A percentile compares a stretch with the other conserved stretches of the same genome.
phyloP scores from a whole-genome alignment of 352 stramenopile species.

The Phytophthora podocarpi region DNA sequence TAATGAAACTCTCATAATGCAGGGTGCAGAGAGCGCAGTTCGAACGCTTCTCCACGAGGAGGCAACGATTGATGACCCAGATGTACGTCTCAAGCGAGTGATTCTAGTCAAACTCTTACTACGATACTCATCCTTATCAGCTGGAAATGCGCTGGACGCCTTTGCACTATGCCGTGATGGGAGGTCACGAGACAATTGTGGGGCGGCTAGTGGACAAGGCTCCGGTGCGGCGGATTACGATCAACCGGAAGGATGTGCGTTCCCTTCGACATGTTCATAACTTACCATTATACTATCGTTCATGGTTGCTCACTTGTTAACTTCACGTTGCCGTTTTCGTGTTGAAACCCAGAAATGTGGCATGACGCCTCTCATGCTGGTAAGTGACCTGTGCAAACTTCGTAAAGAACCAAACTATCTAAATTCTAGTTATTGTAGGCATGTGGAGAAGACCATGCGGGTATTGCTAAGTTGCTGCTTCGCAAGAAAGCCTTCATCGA shows the following conservation, averaged over 20 bases:
- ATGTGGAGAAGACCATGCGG: slow-evolving; percentile 72
- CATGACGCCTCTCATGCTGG: slow-evolving; percentile 80
- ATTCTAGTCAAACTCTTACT: not conserved
- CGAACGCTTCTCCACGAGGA: slow-evolving; percentile 74
- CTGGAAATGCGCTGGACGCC: slow-evolving; percentile 84
- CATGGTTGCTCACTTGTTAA: too few relatives aligned
- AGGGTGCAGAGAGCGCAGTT: slow-evolving; percentile 63
- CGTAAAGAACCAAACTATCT: not conserved
- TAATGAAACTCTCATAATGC: not conserved
- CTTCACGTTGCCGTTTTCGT: not conserved
- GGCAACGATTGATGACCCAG: slow-evolving; percentile 74
- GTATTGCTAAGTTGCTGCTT: slow-evolving; percentile 60
- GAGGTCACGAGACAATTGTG: slow-evolving; percentile 61
- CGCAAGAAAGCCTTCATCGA: slow-evolving; percentile 80
- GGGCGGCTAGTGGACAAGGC: slow-evolving; percentile 67
- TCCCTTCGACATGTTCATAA: too few relatives aligned
- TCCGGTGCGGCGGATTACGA: slow-evolving; percentile 74
- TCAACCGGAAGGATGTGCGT: slow-evolving; percentile 80
- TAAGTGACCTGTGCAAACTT: slow-evolving; percentile 12
- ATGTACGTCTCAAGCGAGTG: slow-evolving; percentile 42
- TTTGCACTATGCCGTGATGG: slow-evolving; percentile 81
- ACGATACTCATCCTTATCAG: slow-evolving; percentile 29
- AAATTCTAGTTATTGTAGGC: slow-evolving; percentile 36
- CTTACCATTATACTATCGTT: too few relatives aligned
- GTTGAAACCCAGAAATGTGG: slow-evolving; percentile 58